phyloP scores from a whole-genome alignment of 345 rosid genomes.

The Iberis pinnata region DNA sequence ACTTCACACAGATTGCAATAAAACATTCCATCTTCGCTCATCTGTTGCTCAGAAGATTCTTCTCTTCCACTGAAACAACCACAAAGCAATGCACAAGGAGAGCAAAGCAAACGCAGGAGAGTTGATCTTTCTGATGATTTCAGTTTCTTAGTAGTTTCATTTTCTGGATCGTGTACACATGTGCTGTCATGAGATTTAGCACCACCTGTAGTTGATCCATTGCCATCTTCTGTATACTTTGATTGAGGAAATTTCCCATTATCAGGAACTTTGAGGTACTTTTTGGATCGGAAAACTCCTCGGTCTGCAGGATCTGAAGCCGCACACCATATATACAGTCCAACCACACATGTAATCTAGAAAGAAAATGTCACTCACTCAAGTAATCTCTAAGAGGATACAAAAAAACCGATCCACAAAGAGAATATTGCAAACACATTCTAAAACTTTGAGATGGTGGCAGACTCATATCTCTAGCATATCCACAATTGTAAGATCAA shows the following conservation, averaged over 20 bases:
- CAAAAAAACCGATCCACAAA: background rate
- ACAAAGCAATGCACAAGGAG: slow-evolving; percentile 67
- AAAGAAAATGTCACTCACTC: slow-evolving; percentile 13
- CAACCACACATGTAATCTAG: slow-evolving; percentile 63
- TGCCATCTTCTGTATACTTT: slow-evolving; percentile 56
- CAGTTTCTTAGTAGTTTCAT: slow-evolving; percentile 32
- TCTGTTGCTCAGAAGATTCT: slow-evolving; percentile 61
- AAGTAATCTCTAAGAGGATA: background rate
- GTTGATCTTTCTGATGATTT: slow-evolving; percentile 34
- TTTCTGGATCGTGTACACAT: slow-evolving; percentile 29
- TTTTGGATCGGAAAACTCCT: slow-evolving; percentile 69
- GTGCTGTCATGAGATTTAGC: slow-evolving; percentile 49
- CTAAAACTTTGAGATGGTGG: background rate
- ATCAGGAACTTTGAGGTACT: slow-evolving; percentile 60
- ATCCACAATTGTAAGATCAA: background rate
- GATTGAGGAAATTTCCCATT: slow-evolving; percentile 38
- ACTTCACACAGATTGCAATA: slow-evolving; percentile 97
- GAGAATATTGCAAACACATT: background rate
- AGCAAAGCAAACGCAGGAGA: slow-evolving; percentile 40
- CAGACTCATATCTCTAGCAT: background rate
- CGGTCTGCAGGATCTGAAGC: slow-evolving; percentile 91
- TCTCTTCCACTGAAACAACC: slow-evolving; percentile 43
- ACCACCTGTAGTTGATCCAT: slow-evolving; percentile 49
- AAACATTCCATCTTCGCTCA: slow-evolving; percentile 95
- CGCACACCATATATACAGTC: slow-evolving; percentile 77